Percentiles rank a stretch among this genome's conserved stretches.
phyloP scores from a whole-genome alignment of 306 rosid species.

The Potentilla sterilis region DNA sequence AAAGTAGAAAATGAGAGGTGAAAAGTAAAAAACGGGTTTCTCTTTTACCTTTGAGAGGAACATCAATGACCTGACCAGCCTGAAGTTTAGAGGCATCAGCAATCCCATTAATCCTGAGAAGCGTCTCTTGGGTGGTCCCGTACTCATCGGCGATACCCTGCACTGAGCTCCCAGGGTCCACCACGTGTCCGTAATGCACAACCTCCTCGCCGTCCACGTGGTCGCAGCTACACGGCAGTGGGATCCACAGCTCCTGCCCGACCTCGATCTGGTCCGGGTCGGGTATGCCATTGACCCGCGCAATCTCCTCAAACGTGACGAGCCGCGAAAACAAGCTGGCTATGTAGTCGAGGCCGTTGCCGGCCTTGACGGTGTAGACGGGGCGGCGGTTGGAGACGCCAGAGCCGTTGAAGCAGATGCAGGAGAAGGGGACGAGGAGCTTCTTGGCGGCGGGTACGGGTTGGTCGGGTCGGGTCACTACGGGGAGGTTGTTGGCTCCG shows the following conservation, averaged over 20 bases:
- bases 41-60: constrained; percentile 70
- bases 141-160: constrained; percentile 39
- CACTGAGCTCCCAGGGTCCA: not conserved
- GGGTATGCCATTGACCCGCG: constrained; percentile 21
- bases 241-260: constrained; percentile 54
- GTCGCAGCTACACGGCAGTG: constrained; percentile 91
- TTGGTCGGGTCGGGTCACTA: not conserved
- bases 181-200: constrained; percentile 64
- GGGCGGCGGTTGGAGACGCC: constrained; percentile 52
- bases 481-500: constrained; percentile 55
- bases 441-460: not conserved
- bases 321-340: constrained; percentile 46
- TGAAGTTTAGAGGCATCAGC: constrained; percentile 30
- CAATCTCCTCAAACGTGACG: constrained; percentile 41
- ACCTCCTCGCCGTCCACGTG: constrained; percentile 41
- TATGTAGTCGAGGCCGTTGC: constrained; percentile 44
- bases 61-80: constrained; percentile 62
- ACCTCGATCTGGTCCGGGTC: constrained; percentile 19
- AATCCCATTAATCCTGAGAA: constrained; percentile 51
- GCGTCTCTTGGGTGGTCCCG: constrained; percentile 37
- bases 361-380: constrained; percentile 33
- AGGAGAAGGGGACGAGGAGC: constrained; percentile 57
- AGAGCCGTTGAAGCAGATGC: constrained; percentile 46
- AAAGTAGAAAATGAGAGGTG: not conserved
- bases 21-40: not conserved